Percentiles rank a stretch among this genome's conserved stretches.
Evolutionary conservation across 202 grass and related monocot genomes (phyloP).

Genomic region (Schoenoplectus tabernaemontani): DNA sequence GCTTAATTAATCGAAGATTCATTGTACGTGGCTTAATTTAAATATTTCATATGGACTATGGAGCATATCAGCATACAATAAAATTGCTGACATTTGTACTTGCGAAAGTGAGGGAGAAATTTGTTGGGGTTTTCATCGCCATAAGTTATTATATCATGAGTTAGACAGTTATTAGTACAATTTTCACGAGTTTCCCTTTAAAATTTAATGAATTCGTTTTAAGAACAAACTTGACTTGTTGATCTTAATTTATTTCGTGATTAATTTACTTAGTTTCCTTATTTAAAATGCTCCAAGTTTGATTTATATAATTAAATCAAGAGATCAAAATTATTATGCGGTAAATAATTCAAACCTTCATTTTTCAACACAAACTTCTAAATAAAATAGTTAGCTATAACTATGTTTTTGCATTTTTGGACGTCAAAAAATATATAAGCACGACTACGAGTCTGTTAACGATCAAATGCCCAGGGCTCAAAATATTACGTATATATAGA

Average conservation of each 20-base stretch:
- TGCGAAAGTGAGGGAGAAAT: background rate
- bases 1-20: background rate
- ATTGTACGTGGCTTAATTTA: background rate
- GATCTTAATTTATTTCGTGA: background rate
- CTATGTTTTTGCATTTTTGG: no score
- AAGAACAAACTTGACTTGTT: background rate
- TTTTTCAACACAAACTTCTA: no score
- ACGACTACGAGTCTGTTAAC: no score
- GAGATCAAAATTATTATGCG: background rate
- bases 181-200: background rate
- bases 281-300: background rate
- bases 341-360: background rate
- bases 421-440: no score
- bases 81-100: background rate
- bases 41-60: background rate
- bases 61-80: background rate
- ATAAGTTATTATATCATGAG: background rate
- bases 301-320: background rate
- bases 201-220: background rate
- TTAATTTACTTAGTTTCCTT: background rate
- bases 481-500: no score
- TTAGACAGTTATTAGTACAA: background rate
- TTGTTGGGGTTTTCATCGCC: background rate
- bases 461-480: no score
- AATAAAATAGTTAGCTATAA: no score